Conservation (phyloP, 2,329 filamentous ascomycete species). For the Emmonsiellopsis sp. region DNA sequence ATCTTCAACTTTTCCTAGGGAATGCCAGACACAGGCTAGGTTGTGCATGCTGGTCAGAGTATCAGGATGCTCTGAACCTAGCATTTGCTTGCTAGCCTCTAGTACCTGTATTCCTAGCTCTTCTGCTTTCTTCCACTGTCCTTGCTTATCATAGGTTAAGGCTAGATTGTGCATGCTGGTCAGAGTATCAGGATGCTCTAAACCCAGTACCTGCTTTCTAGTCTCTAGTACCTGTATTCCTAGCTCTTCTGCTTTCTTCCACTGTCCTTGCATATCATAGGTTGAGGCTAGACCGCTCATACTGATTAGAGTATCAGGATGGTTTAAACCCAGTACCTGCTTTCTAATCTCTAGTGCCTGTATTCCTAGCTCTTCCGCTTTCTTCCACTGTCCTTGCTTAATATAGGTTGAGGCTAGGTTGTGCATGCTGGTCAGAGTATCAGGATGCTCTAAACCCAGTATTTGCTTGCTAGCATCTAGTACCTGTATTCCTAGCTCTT, state of each 20-base stretch:
- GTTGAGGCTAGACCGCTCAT: neutral
- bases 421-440: neutral
- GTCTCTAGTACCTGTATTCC: neutral
- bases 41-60: constrained; percentile 6
- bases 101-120: constrained; percentile 2
- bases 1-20: no score
- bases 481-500: neutral
- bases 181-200: neutral
- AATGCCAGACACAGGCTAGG: no score
- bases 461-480: neutral
- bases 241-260: neutral
- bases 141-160: neutral
- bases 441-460: neutral
- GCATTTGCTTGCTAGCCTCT: constrained; percentile 5
- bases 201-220: neutral
- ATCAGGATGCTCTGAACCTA: constrained; percentile 12
- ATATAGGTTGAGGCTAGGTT: constrained; percentile 7
- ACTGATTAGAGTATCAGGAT: neutral
- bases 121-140: constrained; percentile 6
- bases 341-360: constrained; percentile 12
- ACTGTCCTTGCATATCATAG: constrained; percentile 20
- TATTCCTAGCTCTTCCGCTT: constrained; percentile 12
- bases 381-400: constrained; percentile 10
- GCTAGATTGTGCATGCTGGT: neutral
- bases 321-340: constrained; percentile 7